Evolutionary conservation across 441 rosid species (phyloP).

Genomic region (Gossypium schwendimanii): DNA sequence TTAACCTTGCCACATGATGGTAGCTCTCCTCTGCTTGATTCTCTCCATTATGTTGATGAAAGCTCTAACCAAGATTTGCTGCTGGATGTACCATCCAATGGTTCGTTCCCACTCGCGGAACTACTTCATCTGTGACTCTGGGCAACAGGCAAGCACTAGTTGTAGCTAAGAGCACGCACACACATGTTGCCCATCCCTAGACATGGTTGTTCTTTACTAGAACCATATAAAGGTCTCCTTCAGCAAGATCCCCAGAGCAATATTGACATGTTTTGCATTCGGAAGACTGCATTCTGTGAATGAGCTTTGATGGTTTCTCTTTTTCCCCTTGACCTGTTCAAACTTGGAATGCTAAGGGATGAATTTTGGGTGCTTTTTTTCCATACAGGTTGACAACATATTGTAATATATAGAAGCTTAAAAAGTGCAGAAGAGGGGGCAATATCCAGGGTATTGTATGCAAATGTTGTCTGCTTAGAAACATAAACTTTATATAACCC

Average conservation of each 20-base stretch:
- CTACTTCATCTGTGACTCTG: slow-evolving; percentile 51
- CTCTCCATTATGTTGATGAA: slow-evolving; percentile 46
- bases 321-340: slow-evolving; percentile 26
- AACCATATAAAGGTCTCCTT: slow-evolving; percentile 25
- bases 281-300: slow-evolving; percentile 32
- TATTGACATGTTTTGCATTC: slow-evolving; percentile 32
- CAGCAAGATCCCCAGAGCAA: slow-evolving; percentile 24
- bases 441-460: slow-evolving; percentile 28
- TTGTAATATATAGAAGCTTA: slow-evolving; percentile 55
- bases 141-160: slow-evolving; percentile 50
- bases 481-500: slow-evolving; percentile 9
- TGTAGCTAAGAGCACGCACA: slow-evolving; percentile 34
- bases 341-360: slow-evolving; percentile 41
- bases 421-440: slow-evolving; percentile 34
- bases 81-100: slow-evolving; percentile 72
- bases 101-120: slow-evolving; percentile 86
- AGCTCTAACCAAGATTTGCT: slow-evolving; percentile 76
- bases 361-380: slow-evolving; percentile 26
- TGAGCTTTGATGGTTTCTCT: slow-evolving; percentile 35
- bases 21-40: slow-evolving; percentile 52
- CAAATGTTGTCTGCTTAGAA: slow-evolving; percentile 22
- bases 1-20: slow-evolving; percentile 68
- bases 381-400: slow-evolving; percentile 58
- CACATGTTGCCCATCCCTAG: slow-evolving; percentile 33
- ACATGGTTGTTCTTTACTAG: slow-evolving; percentile 22